Evolutionary conservation across 352 stramenopile species (phyloP).

Genomic region (Pythium aristosporum): DNA sequence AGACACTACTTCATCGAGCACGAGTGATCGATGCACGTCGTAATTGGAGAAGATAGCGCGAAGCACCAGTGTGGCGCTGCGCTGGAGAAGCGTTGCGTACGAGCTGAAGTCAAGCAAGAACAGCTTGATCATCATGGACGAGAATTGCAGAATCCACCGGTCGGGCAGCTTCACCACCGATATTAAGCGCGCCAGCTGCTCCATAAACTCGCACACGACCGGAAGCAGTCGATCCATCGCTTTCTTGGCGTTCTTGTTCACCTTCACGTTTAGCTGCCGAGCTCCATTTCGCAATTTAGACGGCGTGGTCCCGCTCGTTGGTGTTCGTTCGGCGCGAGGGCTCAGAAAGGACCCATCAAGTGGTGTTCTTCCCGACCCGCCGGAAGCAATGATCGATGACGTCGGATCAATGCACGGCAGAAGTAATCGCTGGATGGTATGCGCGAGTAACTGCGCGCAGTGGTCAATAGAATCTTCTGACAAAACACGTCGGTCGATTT

Average conservation of each 20-base stretch:
- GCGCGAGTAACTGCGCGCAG: slow-evolving; percentile 66
- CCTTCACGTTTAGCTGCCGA: slow-evolving; percentile 37
- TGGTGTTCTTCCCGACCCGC: slow-evolving; percentile 1
- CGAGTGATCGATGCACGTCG: slow-evolving; percentile 46
- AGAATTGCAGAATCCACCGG: slow-evolving; percentile 72
- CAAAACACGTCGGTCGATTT: slow-evolving; percentile 68
- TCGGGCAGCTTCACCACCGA: slow-evolving; percentile 71
- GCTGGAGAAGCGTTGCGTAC: slow-evolving; percentile 62
- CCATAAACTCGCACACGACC: slow-evolving; percentile 71
- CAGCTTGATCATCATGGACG: slow-evolving; percentile 60
- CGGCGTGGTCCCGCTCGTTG: slow-evolving; percentile 2
- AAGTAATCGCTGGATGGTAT: slow-evolving; percentile 53
- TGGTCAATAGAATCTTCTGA: slow-evolving; percentile 86
- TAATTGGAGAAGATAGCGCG: slow-evolving; percentile 71
- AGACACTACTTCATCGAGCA: slow-evolving; percentile 69
- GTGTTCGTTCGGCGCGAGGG: neutral
- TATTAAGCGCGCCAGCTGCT: slow-evolving; percentile 62
- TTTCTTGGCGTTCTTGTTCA: slow-evolving; percentile 48
- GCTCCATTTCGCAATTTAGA: slow-evolving; percentile 4
- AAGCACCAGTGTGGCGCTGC: slow-evolving; percentile 55
- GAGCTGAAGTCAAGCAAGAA: slow-evolving; percentile 69
- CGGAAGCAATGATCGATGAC: slow-evolving; percentile 32
- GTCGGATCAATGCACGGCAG: slow-evolving; percentile 70
- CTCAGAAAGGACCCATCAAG: slow-evolving; percentile 6
- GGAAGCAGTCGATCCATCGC: slow-evolving; percentile 62